phyloP scores from a whole-genome alignment of 1,284 basidiomycete species.

The Bjerkandera adusta region DNA sequence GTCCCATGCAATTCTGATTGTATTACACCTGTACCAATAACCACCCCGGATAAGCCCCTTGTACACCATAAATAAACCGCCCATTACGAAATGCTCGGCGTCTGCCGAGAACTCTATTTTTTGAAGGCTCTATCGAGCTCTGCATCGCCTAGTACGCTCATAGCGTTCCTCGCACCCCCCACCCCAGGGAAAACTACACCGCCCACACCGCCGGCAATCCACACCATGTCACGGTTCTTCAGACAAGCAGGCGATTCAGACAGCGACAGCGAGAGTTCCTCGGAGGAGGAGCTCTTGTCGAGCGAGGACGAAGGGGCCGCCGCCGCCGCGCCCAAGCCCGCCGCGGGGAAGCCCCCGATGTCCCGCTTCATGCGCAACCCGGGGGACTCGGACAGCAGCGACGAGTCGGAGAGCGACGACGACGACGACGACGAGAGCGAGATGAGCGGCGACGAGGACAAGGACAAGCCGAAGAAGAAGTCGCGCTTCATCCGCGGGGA shows the following conservation, averaged over 20 bases:
- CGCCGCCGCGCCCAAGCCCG: slow-evolving; percentile 41
- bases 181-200: not conserved
- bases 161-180: not conserved
- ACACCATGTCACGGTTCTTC: slow-evolving; percentile 83
- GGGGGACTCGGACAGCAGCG: slow-evolving; percentile 38
- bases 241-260: slow-evolving; percentile 81
- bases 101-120: slow-evolving; percentile 18
- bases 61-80: no score
- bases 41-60: no score
- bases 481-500: slow-evolving; percentile 42
- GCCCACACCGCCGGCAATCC: slow-evolving; percentile 6
- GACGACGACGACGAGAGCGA: slow-evolving; percentile 36
- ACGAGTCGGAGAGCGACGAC: slow-evolving; percentile 49
- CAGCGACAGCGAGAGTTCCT: slow-evolving; percentile 67
- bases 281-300: slow-evolving; percentile 80
- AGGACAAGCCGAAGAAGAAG: slow-evolving; percentile 42
- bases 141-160: slow-evolving; percentile 2
- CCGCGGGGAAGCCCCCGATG: slow-evolving; percentile 65
- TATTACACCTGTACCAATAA: no score
- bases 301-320: slow-evolving; percentile 65
- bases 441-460: slow-evolving; percentile 39
- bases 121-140: slow-evolving; percentile 10
- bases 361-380: slow-evolving; percentile 69
- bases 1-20: no score
- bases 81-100: slow-evolving; percentile 3